Evolutionary conservation across 495 filamentous ascomycete genomes (phyloP).

Genomic region (Aspergillus steynii): DNA sequence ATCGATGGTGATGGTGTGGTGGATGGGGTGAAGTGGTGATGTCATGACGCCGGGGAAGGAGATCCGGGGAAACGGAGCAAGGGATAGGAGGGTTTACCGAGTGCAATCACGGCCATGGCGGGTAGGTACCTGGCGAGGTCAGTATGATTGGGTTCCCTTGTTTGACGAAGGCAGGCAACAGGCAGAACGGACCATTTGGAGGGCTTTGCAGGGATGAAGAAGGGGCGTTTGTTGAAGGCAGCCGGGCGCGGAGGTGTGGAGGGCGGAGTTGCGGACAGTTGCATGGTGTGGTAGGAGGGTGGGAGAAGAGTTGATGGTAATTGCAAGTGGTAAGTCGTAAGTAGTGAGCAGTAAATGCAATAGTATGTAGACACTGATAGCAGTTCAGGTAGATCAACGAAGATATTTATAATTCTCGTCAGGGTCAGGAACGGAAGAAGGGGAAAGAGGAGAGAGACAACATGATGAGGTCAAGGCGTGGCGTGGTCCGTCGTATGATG

Average conservation of each 20-base stretch:
- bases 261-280: not conserved
- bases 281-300: not conserved
- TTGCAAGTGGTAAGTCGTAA: not conserved
- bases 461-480: not conserved
- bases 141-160: not conserved
- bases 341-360: not conserved
- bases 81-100: slow-evolving; percentile 23
- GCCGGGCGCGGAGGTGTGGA: not conserved
- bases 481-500: not conserved
- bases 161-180: not conserved
- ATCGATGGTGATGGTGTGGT: not conserved
- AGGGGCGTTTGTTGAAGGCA: not conserved
- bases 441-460: not conserved
- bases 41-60: not conserved
- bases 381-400: not conserved
- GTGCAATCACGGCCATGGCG: slow-evolving; percentile 31
- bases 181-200: not conserved
- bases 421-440: not conserved
- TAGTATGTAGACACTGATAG: not conserved
- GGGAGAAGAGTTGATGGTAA: not conserved
- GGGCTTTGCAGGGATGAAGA: not conserved
- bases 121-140: slow-evolving; percentile 30
- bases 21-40: not conserved
- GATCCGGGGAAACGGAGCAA: not conserved
- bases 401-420: not conserved